Percentiles rank a stretch among this genome's conserved stretches.
Conservation (phyloP, 2,329 filamentous ascomycete genomes). For the Fusarium aywerte region DNA sequence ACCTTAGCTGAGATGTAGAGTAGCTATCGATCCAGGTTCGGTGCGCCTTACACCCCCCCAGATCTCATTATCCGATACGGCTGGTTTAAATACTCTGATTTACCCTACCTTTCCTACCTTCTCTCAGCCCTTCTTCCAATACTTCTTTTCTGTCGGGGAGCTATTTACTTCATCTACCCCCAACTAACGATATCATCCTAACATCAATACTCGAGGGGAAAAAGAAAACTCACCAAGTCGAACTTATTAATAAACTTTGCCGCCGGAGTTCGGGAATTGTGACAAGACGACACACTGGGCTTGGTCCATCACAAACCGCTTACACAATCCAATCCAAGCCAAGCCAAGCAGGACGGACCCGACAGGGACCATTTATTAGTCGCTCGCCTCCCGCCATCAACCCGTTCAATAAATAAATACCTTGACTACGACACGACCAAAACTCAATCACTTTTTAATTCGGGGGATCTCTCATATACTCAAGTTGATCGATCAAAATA, state of each 20-base stretch:
- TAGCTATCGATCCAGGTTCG: background rate
- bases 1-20: conserved; percentile 2
- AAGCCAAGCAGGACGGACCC: conserved; percentile 17
- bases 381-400: conserved; percentile 22
- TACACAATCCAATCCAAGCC: conserved; percentile 34
- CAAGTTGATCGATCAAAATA: background rate
- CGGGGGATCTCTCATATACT: background rate
- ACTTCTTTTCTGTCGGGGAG: background rate
- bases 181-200: background rate
- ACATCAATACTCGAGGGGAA: background rate
- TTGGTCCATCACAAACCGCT: conserved; percentile 31
- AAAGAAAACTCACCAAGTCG: background rate
- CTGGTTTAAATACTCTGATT: conserved; percentile 39
- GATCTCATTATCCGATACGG: conserved; percentile 29
- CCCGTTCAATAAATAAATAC: background rate
- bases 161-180: background rate
- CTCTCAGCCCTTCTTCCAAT: background rate
- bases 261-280: conserved; percentile 38
- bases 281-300: conserved; percentile 2
- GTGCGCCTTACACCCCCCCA: conserved; percentile 24
- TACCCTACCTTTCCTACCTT: conserved; percentile 9
- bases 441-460: background rate
- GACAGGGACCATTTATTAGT: conserved; percentile 23
- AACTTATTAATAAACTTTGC: conserved; percentile 9
- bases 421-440: background rate